Evolutionary conservation across 2,329 filamentous ascomycete genomes (phyloP), one percentile per base, ranked within the genome.

Genomic region (Fusarium succisae): DNA sequence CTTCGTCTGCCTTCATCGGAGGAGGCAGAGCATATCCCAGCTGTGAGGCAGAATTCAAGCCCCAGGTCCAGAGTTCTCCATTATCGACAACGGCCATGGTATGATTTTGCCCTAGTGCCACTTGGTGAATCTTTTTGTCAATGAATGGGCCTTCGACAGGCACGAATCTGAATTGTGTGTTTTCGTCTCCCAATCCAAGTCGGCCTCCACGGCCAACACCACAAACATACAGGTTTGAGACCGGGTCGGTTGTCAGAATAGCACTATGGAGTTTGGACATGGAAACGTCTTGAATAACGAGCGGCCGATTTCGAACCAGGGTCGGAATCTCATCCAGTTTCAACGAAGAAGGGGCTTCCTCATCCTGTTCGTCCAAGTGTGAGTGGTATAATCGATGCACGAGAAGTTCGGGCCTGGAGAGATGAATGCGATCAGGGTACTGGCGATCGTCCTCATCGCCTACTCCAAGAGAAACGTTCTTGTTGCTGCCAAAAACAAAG

Each of bases 381-480:
- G 95, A 92, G 41, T 89, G 86, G 78, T 94, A 91, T 74, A 98
- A 94, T 53, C 91, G 87, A 56, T 90, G 89, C 20, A 98, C 82
- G 4, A 98, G 86, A 79, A 94, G 91, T 30, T 94, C 91, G 0
- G 96, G 94, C 22, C 96, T 91, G 63, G 91, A 89, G 39, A 98
- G 82, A 38, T 87, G 85, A 17, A 98, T 91, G 15, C 94, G 92
- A 81, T 98, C 96, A 0, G 96, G 96, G 78, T 93, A 97, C 73
- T 98, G 95, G 7, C 96, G 91, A 80, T 99, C 96, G 80, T 98
- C 95, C 78, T 97, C 93, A 79, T 99, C 95, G n/a, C 95, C 95
- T 69, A 98, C 92, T 3, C 96, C 96, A 28, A 99, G 88, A 0
- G 94, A 96, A 15, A 97, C 84, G 76, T 99, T 99, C 79, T 96